These are phyloP conservation scores for Trichoderma sp. DNA, from an alignment of 2,329 filamentous ascomycete genomes.

Conservation along the genomic window DNA sequence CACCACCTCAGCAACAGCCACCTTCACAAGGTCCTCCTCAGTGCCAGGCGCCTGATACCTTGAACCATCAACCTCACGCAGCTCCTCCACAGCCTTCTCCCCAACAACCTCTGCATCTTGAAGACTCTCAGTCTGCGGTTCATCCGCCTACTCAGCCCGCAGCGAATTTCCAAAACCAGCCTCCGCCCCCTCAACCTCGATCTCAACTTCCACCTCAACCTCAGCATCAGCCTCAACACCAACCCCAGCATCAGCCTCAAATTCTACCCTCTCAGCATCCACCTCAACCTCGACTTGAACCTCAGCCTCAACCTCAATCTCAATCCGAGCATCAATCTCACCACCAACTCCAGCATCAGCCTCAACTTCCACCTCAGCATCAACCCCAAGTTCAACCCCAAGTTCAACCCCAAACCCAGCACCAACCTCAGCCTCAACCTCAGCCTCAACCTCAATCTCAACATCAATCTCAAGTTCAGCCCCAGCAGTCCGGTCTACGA, in stretches of 20 bases:
- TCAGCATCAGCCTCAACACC: not conserved
- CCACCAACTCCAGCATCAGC: no score
- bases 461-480: not conserved
- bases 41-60: not conserved
- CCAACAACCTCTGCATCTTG: not conserved
- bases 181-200: not conserved
- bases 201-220: not conserved
- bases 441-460: not conserved
- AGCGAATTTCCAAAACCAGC: not conserved
- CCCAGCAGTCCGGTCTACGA: not conserved
- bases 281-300: not conserved
- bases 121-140: not conserved
- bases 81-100: not conserved
- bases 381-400: not conserved
- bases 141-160: not conserved
- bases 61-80: not conserved
- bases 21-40: not conserved
- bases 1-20: not conserved
- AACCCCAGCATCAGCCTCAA: not conserved
- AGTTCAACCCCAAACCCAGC: not conserved
- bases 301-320: no score
- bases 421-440: not conserved
- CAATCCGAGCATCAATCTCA: no score
- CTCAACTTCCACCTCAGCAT: not conserved
- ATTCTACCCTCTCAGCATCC: not conserved